phyloP scores from a whole-genome alignment of 108 stramenopile species.

The Nitzschia inconspicua region DNA sequence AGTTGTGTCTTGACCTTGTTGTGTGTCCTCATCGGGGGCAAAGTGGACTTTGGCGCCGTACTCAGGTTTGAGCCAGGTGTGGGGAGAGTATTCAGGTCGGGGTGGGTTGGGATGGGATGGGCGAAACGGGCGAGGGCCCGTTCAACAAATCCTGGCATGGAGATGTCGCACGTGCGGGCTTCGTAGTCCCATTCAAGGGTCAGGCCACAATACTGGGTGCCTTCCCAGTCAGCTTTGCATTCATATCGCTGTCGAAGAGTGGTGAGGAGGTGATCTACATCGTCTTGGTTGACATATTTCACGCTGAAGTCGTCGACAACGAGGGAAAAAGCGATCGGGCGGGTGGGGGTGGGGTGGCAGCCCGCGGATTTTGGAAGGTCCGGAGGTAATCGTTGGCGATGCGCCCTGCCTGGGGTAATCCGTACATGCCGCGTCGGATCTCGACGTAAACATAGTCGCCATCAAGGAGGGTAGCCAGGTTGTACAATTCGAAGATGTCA shows the following conservation, averaged over 20 bases:
- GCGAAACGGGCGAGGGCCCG: conserved; percentile 23
- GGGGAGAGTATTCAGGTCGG: no score
- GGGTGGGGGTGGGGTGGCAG: conserved; percentile 17
- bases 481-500: conserved; percentile 34
- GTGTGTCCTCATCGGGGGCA: conserved; percentile 30
- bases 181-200: conserved; percentile 28
- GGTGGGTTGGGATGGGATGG: conserved; percentile 23
- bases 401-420: no score
- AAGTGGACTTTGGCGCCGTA: no score
- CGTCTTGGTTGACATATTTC: conserved; percentile 28
- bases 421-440: conserved; percentile 34
- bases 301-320: conserved; percentile 52
- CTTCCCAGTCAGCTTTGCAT: conserved; percentile 21
- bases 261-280: conserved; percentile 40
- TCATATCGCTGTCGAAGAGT: conserved; percentile 18
- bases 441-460: conserved; percentile 18
- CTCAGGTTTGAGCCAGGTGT: no score
- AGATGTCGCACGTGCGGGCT: conserved; percentile 10
- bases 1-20: conserved; percentile 26
- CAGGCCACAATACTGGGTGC: conserved; percentile 24
- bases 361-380: neutral
- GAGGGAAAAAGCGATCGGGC: conserved; percentile 45
- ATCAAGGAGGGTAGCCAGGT: conserved; percentile 11
- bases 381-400: conserved; percentile 24
- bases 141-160: conserved; percentile 35